A percentile compares a stretch with the other conserved stretches of the same genome.
phyloP scores from a whole-genome alignment of 2,329 filamentous ascomycete genomes.

The Colletotrichum liriopes region DNA sequence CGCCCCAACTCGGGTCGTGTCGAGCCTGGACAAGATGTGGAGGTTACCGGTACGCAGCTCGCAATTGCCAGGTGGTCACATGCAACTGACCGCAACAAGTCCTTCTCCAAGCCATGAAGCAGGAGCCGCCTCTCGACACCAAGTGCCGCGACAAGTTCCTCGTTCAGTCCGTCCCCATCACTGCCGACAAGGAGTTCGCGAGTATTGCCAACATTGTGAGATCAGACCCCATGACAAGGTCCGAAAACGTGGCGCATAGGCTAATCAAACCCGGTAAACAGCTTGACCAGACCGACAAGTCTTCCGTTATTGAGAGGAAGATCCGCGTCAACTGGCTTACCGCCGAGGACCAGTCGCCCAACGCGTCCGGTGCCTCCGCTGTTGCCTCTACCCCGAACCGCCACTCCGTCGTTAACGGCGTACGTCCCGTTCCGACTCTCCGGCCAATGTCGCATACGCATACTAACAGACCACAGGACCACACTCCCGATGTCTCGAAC shows the following conservation, averaged over 20 bases:
- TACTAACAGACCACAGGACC: constrained; percentile 50
- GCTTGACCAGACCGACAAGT: constrained; percentile 87
- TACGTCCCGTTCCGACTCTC: constrained; percentile 11
- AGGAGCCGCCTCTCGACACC: constrained; percentile 87
- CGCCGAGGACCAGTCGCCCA: constrained; percentile 63
- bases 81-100: constrained; percentile 68
- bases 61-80: constrained; percentile 44
- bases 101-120: constrained; percentile 97
- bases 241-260: constrained; percentile 12
- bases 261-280: constrained; percentile 54
- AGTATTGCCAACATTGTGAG: constrained; percentile 72
- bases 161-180: constrained; percentile 91
- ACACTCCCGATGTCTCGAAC: constrained; percentile 62
- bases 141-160: constrained; percentile 99
- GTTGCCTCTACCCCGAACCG: constrained; percentile 59
- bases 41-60: constrained; percentile 83
- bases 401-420: constrained; percentile 55
- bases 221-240: constrained; percentile 41
- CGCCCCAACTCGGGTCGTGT: constrained; percentile 97
- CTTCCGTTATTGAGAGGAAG: constrained; percentile 90
- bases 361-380: constrained; percentile 45
- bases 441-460: neutral
- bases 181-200: constrained; percentile 85
- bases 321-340: constrained; percentile 91
- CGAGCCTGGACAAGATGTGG: constrained; percentile 89